phyloP scores from a whole-genome alignment of 2,329 filamentous ascomycete species.

The Capronia americana region DNA sequence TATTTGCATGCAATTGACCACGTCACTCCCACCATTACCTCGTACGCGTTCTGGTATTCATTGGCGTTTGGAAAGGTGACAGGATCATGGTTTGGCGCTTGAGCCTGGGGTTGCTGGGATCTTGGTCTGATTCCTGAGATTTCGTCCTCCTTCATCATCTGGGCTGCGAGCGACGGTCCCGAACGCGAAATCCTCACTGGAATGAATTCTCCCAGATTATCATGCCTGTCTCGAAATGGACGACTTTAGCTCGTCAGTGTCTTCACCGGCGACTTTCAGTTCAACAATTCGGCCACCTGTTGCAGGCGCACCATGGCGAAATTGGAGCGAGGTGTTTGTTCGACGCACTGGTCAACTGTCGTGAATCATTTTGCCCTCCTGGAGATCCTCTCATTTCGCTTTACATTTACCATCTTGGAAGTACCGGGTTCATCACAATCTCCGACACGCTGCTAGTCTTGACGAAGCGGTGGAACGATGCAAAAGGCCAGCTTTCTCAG shows the following conservation, averaged over 20 bases:
- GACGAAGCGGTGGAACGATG: constrained; percentile 32
- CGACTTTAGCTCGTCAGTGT: constrained; percentile 35
- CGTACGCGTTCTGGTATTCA: neutral
- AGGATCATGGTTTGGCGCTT: neutral
- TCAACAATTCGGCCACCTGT: constrained; percentile 30
- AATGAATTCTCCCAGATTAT: neutral
- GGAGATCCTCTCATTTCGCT: constrained; percentile 38
- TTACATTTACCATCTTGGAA: constrained; percentile 36
- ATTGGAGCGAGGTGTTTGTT: constrained; percentile 33
- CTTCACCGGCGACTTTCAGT: constrained; percentile 34
- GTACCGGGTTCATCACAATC: constrained; percentile 23
- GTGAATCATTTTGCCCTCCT: constrained; percentile 33
- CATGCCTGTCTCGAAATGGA: constrained; percentile 46
- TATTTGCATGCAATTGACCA: neutral
- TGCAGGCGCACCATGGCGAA: constrained; percentile 11
- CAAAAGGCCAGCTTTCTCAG: constrained; percentile 1
- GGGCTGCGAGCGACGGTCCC: neutral
- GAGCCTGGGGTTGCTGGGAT: neutral
- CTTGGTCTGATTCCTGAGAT: neutral
- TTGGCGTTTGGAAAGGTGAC: neutral
- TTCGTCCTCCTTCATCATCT: neutral
- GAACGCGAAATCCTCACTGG: neutral
- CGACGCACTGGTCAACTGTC: constrained; percentile 31
- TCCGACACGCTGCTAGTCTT: constrained; percentile 34
- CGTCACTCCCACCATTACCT: neutral